Evolutionary conservation across 208 protist genomes (phyloP).

Genomic region (Leishmania martiniquensis): DNA sequence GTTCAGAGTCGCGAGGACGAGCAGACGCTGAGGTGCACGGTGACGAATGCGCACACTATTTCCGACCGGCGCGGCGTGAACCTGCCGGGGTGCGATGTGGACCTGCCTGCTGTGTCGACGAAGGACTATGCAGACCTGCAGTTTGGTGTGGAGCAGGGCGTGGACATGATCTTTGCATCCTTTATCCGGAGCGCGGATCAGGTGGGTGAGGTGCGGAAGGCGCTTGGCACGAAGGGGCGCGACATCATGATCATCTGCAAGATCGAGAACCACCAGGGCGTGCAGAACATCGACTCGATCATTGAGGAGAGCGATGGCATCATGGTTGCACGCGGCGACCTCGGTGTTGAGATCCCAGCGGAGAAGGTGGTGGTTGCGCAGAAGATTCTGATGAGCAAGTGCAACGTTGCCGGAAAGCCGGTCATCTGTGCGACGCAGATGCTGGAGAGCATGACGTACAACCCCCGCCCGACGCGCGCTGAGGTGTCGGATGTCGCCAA

Average conservation of each 20-base stretch:
- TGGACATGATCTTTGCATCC: constrained; percentile 99
- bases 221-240: constrained; percentile 91
- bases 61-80: constrained; percentile 90
- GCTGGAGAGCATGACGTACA: constrained; percentile 98
- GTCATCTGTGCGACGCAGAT: constrained; percentile 99
- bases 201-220: constrained; percentile 92
- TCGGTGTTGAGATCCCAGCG: constrained; percentile 98
- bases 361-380: constrained; percentile 98
- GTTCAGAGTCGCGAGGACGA: constrained; percentile 81
- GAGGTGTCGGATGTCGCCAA: constrained; percentile 98
- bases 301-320: constrained; percentile 96
- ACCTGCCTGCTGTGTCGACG: constrained; percentile 89
- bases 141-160: constrained; percentile 96
- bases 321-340: constrained; percentile 99
- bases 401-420: constrained; percentile 97
- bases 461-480: constrained; percentile 98
- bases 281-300: constrained; percentile 98
- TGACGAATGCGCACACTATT: constrained; percentile 81
- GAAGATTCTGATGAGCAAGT: constrained; percentile 99
- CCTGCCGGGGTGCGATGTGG: constrained; percentile 87
- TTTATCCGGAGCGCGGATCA: constrained; percentile 97
- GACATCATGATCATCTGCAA: constrained; percentile 98
- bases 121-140: constrained; percentile 94
- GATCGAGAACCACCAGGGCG: constrained; percentile 99
- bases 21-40: constrained; percentile 77